Base-by-base conservation (phyloP, 140 eudicot species). In the Erigeron philadelphicus region DNA sequence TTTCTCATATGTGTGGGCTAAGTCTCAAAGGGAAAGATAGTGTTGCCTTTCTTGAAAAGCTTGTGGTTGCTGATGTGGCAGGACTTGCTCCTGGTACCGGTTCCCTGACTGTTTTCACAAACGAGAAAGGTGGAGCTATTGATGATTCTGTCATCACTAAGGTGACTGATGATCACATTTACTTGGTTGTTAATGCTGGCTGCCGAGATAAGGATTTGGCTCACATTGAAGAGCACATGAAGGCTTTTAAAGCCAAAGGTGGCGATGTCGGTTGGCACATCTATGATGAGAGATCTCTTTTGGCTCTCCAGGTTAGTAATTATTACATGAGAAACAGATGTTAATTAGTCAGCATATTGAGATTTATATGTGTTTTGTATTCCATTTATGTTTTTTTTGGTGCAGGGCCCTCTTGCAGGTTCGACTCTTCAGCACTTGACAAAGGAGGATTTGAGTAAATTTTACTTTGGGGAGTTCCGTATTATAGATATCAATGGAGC, bases 201-300 rank as follows among this genome's bases (percentile, higher is more conserved):
- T 92, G 98, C 72, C 74, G 98, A 72, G 98, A 92, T 64, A 92
- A 92, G 77, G 98, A 92, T 88, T 86, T 92, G 81, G 93, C 98
- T 45, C 98, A 92, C 75, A 92, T 92, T 49, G 98, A 89, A 83
- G 96, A 84, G 73, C 98, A 92, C 70, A 92, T 92, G 98, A 88
- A 86, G 77, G 81, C 95, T 13, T 92, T 86, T 75, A 88, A 82
- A 61, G 78, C 96, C 50, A 92, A 92, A 86, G 98, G 98, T 52
- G 98, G 98, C 7, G 96, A 88, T 76, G 96, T 92, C 15, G 77
- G 96, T 3, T 92, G 98, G 98, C 96, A 92, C 50, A 92, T 92
- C 13, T 87, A 92, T 63, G 98, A 92, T 74, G 98, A 92, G 68
- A 70, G 98, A 78, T 92, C 98, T 56, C 98, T 92, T 73, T 78